Evolutionary conservation across 1,139 yeast species (phyloP).

Genomic region (Sugiyamaella xylanicola): DNA sequence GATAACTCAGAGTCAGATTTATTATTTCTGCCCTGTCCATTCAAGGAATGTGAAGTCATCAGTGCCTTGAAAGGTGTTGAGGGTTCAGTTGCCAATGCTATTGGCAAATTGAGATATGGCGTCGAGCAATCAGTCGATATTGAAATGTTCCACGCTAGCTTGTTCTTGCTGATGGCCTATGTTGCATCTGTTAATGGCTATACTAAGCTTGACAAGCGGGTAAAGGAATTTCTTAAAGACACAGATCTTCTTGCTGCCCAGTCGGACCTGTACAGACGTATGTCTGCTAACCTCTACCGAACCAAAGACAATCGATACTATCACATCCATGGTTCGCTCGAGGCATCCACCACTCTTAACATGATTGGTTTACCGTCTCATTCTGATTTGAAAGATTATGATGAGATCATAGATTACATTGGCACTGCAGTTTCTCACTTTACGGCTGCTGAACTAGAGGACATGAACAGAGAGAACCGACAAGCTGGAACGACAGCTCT

Average conservation of each 20-base stretch:
- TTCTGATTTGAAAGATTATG: conserved; percentile 37
- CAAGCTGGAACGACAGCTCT: conserved; percentile 45
- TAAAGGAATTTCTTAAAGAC: conserved; percentile 33
- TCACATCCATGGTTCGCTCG: conserved; percentile 45
- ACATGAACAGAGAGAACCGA: conserved; percentile 54
- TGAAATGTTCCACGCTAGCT: conserved; percentile 41
- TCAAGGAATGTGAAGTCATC: conserved; percentile 41
- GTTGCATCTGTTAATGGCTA: conserved; percentile 41
- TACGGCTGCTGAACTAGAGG: conserved; percentile 53
- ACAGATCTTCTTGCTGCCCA: conserved; percentile 43
- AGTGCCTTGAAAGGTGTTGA: conserved; percentile 42
- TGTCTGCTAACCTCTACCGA: conserved; percentile 43
- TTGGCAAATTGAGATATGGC: conserved; percentile 37
- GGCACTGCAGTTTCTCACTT: conserved; percentile 45
- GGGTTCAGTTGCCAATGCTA: conserved; percentile 37
- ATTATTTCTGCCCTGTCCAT: conserved; percentile 39
- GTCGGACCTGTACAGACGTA: conserved; percentile 40
- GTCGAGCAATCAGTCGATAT: conserved; percentile 28
- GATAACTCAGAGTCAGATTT: conserved; percentile 21
- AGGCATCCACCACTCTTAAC: conserved; percentile 41
- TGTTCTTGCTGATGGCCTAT: conserved; percentile 41
- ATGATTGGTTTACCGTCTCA: conserved; percentile 44
- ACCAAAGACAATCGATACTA: conserved; percentile 42
- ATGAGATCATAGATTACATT: conserved; percentile 37
- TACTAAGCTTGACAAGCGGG: conserved; percentile 38